Percentiles rank a stretch among this genome's conserved stretches.
These are phyloP conservation scores for Apium graveolens DNA, from an alignment of 129 eudicot genomes.

Conservation along the genomic window DNA sequence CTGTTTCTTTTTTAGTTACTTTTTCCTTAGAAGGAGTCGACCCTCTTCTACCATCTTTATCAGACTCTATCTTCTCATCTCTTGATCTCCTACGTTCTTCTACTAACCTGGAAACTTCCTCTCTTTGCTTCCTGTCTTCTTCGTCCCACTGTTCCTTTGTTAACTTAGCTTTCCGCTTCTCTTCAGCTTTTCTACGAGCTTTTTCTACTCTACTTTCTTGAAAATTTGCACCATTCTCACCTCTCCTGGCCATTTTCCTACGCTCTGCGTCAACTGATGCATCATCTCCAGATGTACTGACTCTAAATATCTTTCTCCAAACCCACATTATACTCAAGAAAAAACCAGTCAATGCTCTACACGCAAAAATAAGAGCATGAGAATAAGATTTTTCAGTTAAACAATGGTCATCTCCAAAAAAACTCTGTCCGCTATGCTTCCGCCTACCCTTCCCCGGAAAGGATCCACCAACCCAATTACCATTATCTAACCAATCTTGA, in stretches of 20 bases:
- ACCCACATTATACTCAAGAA: slow-evolving; percentile 56
- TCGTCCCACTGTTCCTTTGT: slow-evolving; percentile 81
- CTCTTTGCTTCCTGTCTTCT: slow-evolving; percentile 92
- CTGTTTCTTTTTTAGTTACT: slow-evolving; percentile 50
- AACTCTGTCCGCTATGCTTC: slow-evolving; percentile 32
- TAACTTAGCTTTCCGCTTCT: slow-evolving; percentile 83
- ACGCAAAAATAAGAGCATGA: slow-evolving; percentile 37
- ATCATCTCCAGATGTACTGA: slow-evolving; percentile 58
- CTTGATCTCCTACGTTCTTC: slow-evolving; percentile 83
- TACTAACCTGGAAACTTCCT: slow-evolving; percentile 85
- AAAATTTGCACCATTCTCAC: slow-evolving; percentile 55
- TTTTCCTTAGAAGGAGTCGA: slow-evolving; percentile 40
- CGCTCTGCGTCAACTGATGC: slow-evolving; percentile 45
- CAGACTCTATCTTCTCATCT: slow-evolving; percentile 71
- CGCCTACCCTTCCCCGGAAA: slow-evolving; percentile 39
- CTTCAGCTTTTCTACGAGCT: slow-evolving; percentile 95
- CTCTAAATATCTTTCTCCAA: slow-evolving; percentile 56
- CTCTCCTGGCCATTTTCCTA: slow-evolving; percentile 35
- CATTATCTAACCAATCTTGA: slow-evolving; percentile 79
- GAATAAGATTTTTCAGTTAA: slow-evolving; percentile 63
- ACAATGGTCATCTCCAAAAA: slow-evolving; percentile 46
- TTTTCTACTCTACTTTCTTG: slow-evolving; percentile 80
- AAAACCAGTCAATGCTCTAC: slow-evolving; percentile 43
- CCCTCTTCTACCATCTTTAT: slow-evolving; percentile 40
- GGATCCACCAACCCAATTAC: slow-evolving; percentile 55